phyloP scores from a whole-genome alignment of 371 early-diverging fungal genomes.

The Umbelopsis sp. region DNA sequence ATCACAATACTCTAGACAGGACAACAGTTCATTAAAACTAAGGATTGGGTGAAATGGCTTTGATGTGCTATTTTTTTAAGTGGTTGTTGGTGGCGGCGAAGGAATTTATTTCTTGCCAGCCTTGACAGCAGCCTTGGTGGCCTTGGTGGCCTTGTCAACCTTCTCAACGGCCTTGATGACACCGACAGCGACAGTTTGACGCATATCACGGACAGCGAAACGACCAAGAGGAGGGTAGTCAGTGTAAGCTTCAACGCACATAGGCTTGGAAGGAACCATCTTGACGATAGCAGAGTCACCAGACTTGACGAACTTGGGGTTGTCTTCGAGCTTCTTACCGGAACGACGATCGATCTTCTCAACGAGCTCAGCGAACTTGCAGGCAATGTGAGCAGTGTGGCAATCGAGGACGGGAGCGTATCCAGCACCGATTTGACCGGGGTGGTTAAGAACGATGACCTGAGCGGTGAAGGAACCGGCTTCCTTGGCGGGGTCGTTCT shows the following conservation, averaged over 20 bases:
- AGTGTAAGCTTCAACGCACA: constrained; percentile 91
- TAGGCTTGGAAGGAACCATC: constrained; percentile 91
- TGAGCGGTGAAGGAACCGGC: constrained; percentile 91
- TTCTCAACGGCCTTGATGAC: constrained; percentile 93
- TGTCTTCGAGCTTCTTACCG: constrained; percentile 81
- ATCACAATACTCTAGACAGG: constrained; percentile 1
- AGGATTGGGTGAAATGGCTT: neutral
- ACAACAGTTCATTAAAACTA: neutral
- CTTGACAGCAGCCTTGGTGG: constrained; percentile 65
- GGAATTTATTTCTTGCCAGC: constrained; percentile 69
- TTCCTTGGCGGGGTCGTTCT: constrained; percentile 97
- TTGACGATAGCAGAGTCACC: constrained; percentile 94
- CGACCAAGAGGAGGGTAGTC: constrained; percentile 94
- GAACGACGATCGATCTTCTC: constrained; percentile 97
- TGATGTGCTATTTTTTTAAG: neutral
- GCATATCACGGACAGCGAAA: constrained; percentile 96
- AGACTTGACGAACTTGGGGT: constrained; percentile 91
- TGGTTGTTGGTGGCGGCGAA: neutral
- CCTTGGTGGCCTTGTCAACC: constrained; percentile 61
- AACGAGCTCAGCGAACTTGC: constrained; percentile 89
- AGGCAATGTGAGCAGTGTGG: constrained; percentile 97
- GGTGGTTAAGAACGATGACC: constrained; percentile 96
- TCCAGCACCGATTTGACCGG: constrained; percentile 89
- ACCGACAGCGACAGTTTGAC: constrained; percentile 91
- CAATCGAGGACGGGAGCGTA: constrained; percentile 96